Evolutionary conservation across 1,139 yeast genomes (phyloP).

Genomic region (Hyphopichia pseudoburtonii): DNA sequence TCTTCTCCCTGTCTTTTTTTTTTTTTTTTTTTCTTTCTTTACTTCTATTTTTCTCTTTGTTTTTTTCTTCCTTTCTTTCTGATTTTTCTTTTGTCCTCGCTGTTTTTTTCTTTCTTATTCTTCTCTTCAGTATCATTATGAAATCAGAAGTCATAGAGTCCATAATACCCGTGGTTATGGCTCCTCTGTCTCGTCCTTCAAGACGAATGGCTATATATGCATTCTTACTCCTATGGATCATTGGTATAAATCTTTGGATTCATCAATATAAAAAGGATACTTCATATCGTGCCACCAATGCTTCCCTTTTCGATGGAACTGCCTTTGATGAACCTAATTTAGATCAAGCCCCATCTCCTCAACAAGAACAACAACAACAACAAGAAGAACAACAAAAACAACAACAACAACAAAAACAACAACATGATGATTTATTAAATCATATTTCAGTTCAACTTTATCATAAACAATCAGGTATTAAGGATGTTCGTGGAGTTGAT

Average conservation of each 20-base stretch:
- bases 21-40: background rate
- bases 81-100: background rate
- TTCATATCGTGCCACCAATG: background rate
- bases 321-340: constrained; percentile 1
- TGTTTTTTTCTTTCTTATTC: background rate
- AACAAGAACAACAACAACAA: background rate
- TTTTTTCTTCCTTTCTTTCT: background rate
- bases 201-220: constrained; percentile 2
- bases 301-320: background rate
- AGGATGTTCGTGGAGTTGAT: constrained; percentile 17
- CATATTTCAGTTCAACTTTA: constrained; percentile 2
- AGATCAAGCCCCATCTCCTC: background rate
- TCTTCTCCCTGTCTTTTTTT: background rate
- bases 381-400: background rate
- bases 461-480: constrained; percentile 10
- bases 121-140: background rate
- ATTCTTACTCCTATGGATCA: constrained; percentile 2
- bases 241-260: constrained; percentile 4
- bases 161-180: background rate
- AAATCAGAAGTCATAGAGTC: constrained; percentile 3
- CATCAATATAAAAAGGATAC: constrained; percentile 3
- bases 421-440: background rate
- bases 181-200: background rate
- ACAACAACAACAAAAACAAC: background rate
- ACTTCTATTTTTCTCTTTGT: background rate